phyloP scores from a whole-genome alignment of 805 yeast genomes.

The Candida xyloterini region DNA sequence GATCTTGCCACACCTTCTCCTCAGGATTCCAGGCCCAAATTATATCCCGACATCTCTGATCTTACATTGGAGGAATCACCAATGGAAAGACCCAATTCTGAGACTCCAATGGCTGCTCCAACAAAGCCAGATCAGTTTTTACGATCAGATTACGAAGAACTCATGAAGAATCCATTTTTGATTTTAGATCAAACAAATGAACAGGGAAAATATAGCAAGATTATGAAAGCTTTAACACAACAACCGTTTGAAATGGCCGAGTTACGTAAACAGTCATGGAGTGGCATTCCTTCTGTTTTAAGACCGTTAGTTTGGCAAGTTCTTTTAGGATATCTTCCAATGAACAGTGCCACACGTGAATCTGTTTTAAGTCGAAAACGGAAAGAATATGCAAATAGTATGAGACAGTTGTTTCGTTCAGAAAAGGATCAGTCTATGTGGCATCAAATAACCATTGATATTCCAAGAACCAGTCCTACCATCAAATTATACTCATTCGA shows the following conservation, averaged over 20 bases:
- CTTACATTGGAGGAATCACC: slow-evolving; percentile 12
- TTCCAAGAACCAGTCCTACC: slow-evolving; percentile 90
- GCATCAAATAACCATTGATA: slow-evolving; percentile 95
- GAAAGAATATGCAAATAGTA: slow-evolving; percentile 77
- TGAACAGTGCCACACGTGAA: slow-evolving; percentile 73
- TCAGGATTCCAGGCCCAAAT: slow-evolving; percentile 10
- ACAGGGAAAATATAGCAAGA: slow-evolving; percentile 60
- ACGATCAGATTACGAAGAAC: slow-evolving; percentile 33
- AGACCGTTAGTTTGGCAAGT: slow-evolving; percentile 89
- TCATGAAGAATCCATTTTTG: slow-evolving; percentile 43
- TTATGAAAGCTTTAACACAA: slow-evolving; percentile 55
- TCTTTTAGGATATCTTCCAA: slow-evolving; percentile 84
- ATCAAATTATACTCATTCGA: slow-evolving; percentile 66
- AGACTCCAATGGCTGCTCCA: not conserved
- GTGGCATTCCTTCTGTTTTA: slow-evolving; percentile 81
- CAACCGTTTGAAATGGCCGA: slow-evolving; percentile 65
- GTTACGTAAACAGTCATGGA: slow-evolving; percentile 82
- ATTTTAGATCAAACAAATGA: slow-evolving; percentile 35
- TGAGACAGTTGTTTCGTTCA: slow-evolving; percentile 55
- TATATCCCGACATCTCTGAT: slow-evolving; percentile 23
- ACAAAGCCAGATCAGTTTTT: slow-evolving; percentile 23
- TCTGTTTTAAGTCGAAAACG: slow-evolving; percentile 74
- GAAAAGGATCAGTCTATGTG: slow-evolving; percentile 75
- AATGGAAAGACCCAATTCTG: not conserved
- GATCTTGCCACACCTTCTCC: slow-evolving; percentile 37